Evolutionary conservation across 2,329 filamentous ascomycete species (phyloP), one percentile per base, ranked within the genome.

Genomic region (Eurotiales sp.): DNA sequence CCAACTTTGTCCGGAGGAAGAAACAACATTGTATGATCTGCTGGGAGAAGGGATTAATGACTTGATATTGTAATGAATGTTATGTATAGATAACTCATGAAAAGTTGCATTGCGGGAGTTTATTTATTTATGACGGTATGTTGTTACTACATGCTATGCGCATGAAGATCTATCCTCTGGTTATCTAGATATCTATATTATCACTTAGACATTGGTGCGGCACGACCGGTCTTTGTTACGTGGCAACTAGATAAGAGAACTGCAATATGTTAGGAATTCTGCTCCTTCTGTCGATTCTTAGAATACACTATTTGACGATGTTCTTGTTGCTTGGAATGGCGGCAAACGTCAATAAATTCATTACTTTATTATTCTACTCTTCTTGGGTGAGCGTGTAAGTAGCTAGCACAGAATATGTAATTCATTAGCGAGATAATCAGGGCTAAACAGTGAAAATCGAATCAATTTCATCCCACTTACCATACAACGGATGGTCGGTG

Each of bases 401-500:
- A 43, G 50, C 50, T 52, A 12, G n/a, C 12, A 2, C 8, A 37
- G 12, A 19, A 2, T 5, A 8, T 17, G n/a, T 15, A 32, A 4
- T 23, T 25, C 19, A 23, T 41, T 23, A 22, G 19, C 14, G 23
- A 25, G 17, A 21, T 23, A 17, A 23, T n/a, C n/a, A 23, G 25
- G 14, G 11, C 22, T 30, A 46, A 21, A 3, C 17, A 11, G 12
- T 3, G 17, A 14, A 46, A 23, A 23, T 22, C 4, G 8, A 25
- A 19, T 27, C 14, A 6, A 44, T 19, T 30, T 11, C 15, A 19
- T 29, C 23, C 12, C 21, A 48, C 46, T 49, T n/a, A 53, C 46
- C 46, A 46, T 49, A 53, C 25, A 53, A 34, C n/a, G 46, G 46
- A 14, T 53, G 51, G 22, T 53, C 51, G 14, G 51, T 53, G 23